Evolutionary conservation across 176 grass and related monocot species (phyloP).

Genomic region (Saccharum spontaneum): DNA sequence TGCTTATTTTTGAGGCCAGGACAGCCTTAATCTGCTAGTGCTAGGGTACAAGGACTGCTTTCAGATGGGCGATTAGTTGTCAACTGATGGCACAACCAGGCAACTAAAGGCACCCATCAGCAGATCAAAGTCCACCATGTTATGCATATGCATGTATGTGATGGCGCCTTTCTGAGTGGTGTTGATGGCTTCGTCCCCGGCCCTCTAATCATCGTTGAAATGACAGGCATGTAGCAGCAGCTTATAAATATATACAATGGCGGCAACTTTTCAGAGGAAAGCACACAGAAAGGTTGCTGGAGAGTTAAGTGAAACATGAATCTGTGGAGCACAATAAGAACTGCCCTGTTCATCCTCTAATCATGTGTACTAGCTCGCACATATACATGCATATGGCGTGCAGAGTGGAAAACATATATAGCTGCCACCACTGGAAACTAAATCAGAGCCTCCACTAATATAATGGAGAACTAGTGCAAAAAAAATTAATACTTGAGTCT

Average conservation of each 20-base stretch:
- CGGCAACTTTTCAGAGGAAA: slow-evolving; percentile 8
- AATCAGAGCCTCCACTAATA: background rate
- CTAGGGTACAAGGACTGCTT: slow-evolving; percentile 10
- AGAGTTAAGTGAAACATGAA: slow-evolving; percentile 21
- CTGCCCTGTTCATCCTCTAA: background rate
- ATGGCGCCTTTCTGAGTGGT: background rate
- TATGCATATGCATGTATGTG: background rate
- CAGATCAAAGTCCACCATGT: slow-evolving; percentile 25
- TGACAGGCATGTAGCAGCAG: background rate
- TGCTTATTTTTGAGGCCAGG: background rate
- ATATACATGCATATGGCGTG: no score
- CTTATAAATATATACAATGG: background rate
- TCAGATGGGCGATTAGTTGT: slow-evolving; percentile 27
- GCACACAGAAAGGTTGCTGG: background rate
- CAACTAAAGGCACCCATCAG: background rate
- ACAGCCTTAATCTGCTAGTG: slow-evolving; percentile 5
- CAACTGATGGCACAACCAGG: slow-evolving; percentile 14
- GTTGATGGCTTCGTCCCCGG: background rate
- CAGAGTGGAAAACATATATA: slow-evolving; percentile 28
- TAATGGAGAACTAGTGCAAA: background rate
- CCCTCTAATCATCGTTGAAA: slow-evolving; percentile 13
- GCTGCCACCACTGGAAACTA: background rate
- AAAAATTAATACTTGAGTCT: background rate
- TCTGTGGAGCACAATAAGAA: slow-evolving; percentile 21
- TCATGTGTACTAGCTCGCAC: background rate